Percentiles rank a stretch among this genome's conserved stretches.
Evolutionary conservation across 257 asterid genomes (phyloP).

Genomic region (Scutellaria galericulata): DNA sequence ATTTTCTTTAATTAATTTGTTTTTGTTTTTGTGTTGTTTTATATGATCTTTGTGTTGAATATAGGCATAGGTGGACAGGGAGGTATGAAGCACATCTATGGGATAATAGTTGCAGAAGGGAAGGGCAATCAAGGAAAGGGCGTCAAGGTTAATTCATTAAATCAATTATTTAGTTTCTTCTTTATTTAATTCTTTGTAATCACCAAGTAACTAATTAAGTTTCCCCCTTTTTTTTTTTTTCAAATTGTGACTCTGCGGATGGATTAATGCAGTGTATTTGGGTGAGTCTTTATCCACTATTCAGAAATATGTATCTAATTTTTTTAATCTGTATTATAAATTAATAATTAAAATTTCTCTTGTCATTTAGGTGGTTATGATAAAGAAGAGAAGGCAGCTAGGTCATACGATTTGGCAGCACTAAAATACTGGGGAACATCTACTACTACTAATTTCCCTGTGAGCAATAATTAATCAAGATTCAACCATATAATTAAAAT

Average conservation of each 20-base stretch:
- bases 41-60: background rate
- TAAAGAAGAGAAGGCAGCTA: slow-evolving; percentile 95
- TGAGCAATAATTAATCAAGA: slow-evolving; percentile 22
- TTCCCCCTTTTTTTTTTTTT: background rate
- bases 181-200: background rate
- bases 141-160: slow-evolving; percentile 69
- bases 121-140: slow-evolving; percentile 92
- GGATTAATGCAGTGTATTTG: slow-evolving; percentile 59
- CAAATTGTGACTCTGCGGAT: slow-evolving; percentile 23
- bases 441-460: slow-evolving; percentile 92
- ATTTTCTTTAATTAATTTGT: background rate
- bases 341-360: no score
- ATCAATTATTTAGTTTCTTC: background rate
- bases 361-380: slow-evolving; percentile 80
- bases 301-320: no score
- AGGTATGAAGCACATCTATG: slow-evolving; percentile 94
- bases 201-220: background rate
- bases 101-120: slow-evolving; percentile 96
- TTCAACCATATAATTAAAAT: background rate
- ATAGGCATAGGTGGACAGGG: slow-evolving; percentile 95
- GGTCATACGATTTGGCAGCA: slow-evolving; percentile 94
- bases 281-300: slow-evolving; percentile 50
- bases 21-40: background rate
- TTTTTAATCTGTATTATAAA: no score
- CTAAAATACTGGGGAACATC: slow-evolving; percentile 96